Evolutionary conservation across 495 filamentous ascomycete genomes (phyloP).

Genomic region (Pseudoneurospora amorphoporcata): DNA sequence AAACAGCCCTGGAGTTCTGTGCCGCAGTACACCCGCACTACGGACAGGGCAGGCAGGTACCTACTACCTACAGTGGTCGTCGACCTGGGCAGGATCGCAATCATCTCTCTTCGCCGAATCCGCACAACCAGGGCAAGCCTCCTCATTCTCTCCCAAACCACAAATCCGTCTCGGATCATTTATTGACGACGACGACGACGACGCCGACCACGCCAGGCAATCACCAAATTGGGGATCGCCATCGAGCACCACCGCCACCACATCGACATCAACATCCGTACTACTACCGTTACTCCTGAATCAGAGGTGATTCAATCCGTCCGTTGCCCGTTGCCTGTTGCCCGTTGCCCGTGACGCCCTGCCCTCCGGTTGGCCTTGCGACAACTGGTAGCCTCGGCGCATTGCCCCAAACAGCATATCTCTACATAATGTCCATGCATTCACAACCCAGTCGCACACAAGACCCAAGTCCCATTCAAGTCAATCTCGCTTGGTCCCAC

Average conservation of each 20-base stretch:
- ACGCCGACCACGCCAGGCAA: not conserved
- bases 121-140: not conserved
- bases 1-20: not conserved
- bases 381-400: not conserved
- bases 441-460: not conserved
- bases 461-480: not conserved
- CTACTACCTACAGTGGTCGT: not conserved
- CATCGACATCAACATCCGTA: not conserved
- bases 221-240: not conserved
- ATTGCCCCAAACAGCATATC: not conserved
- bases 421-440: not conserved
- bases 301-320: not conserved
- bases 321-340: not conserved
- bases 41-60: not conserved
- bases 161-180: not conserved
- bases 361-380: not conserved
- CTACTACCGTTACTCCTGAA: not conserved
- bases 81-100: not conserved
- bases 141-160: not conserved
- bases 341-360: not conserved
- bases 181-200: not conserved
- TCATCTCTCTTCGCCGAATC: not conserved
- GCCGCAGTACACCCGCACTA: not conserved
- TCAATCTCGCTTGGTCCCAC: not conserved
- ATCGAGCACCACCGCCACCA: not conserved